Evolutionary conservation across 768 basidiomycete genomes (phyloP), one percentile per base, ranked within the genome.

Genomic region (Lentinula raphanica): DNA sequence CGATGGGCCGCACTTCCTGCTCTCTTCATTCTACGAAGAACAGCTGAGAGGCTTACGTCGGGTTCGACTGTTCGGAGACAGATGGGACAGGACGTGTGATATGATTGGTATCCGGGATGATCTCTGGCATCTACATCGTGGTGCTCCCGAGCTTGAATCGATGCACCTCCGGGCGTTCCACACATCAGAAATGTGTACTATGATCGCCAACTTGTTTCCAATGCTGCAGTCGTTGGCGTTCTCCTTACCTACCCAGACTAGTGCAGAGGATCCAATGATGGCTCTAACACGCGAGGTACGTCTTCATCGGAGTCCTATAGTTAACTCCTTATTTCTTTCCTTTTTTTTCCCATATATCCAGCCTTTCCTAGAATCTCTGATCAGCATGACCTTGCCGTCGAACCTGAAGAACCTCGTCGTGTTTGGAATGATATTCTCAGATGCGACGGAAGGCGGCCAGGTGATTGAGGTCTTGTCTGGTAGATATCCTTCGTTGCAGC

Each of bases 231-330:
- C 59, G 15, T 32, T 62, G 31, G 55, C 53, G 13, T 60, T 62
- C 49, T 60, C 45, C 25, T 53, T 62, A 19, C 62, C 62, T 23
- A 49, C 60, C 2, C 49, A 57, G 31, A 60, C 59, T 3, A 46
- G 50, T 19, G 50, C 48, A 17, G 54, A 54, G n/a, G 59, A 60
- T 45, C 59, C 62, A 13, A 62, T 62, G 62, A 25, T 49, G 6
- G 58, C 59, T 17, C 51, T 62, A 25, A 62, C 62, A 4, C 59
- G 50, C 27, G 56, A 62, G 49, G 62, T 62, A 54, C 32, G 59
- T 28, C 12, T 44, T 44, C 21, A 7, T 44, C 3, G 17, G 5
- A 21, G 6, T 44, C 2, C 25, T 12, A 32, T 23, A 5, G 25
- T 19, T 13, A 49, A 8, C 13, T 35, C 3, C 13, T 42, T 25